Evolutionary conservation across 1,284 basidiomycete species (phyloP).

Genomic region (Singerocomus inundabilis): DNA sequence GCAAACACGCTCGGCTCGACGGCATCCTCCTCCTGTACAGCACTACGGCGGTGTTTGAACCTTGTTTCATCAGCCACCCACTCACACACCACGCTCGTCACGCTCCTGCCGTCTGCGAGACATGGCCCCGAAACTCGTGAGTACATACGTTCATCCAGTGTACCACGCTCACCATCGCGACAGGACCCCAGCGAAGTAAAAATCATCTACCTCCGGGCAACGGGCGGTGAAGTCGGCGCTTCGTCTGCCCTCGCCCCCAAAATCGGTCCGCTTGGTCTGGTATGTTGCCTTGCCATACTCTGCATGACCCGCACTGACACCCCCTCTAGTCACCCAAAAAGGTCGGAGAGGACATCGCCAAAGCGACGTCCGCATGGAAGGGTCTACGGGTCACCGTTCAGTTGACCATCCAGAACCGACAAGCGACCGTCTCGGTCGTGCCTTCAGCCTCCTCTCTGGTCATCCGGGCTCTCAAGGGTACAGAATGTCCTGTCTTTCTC

Average conservation of each 20-base stretch:
- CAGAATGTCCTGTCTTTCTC: conserved; percentile 17
- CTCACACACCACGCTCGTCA: not conserved
- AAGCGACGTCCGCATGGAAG: conserved; percentile 98
- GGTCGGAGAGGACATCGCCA: conserved; percentile 99
- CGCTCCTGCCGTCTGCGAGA: conserved; percentile 16
- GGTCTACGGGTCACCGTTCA: conserved; percentile 99
- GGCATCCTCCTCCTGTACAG: conserved; percentile 52
- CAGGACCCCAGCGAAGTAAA: conserved; percentile 94
- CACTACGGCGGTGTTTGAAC: conserved; percentile 49
- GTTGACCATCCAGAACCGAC: conserved; percentile 99
- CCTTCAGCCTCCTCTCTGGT: conserved; percentile 98
- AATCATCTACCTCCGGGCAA: conserved; percentile 99
- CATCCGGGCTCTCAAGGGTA: conserved; percentile 97
- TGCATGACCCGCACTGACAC: not conserved
- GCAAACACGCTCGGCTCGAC: conserved; percentile 25
- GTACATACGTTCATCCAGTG: conserved; percentile 8
- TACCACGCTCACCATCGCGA: conserved; percentile 17
- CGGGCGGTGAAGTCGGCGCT: conserved; percentile 99
- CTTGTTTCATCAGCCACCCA: conserved; percentile 40
- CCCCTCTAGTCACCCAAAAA: conserved; percentile 94
- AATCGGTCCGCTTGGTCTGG: conserved; percentile 99
- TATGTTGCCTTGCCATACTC: conserved; percentile 45
- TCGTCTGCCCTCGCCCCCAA: conserved; percentile 98
- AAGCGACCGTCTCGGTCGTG: conserved; percentile 96
- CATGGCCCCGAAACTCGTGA: conserved; percentile 81